phyloP scores from a whole-genome alignment of 129 eudicot genomes.

The Escallonia herrerae region DNA sequence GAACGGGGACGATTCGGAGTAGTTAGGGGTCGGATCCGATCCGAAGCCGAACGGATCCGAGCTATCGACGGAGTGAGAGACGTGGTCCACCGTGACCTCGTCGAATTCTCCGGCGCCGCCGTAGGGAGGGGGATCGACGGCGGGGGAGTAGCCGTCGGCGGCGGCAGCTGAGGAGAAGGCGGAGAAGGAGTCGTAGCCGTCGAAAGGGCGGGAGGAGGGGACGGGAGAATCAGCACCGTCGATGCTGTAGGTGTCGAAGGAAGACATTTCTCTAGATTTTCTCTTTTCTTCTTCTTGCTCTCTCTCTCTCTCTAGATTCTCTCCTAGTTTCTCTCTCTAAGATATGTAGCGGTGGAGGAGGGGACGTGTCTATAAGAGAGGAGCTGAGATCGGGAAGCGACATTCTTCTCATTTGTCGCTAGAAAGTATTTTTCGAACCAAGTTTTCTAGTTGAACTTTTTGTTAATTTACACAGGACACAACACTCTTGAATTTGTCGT shows the following conservation, averaged over 20 bases:
- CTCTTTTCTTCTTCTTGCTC: not conserved
- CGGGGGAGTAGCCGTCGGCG: not conserved
- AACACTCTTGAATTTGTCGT: too few relatives aligned
- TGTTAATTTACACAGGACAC: too few relatives aligned
- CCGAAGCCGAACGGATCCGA: slow-evolving; percentile 69
- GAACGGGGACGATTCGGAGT: slow-evolving; percentile 37
- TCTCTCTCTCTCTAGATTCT: slow-evolving; percentile 19
- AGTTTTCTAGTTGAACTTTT: too few relatives aligned
- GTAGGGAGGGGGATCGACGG: slow-evolving; percentile 12
- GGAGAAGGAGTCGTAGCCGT: slow-evolving; percentile 30
- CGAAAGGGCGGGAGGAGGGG: slow-evolving; percentile 31
- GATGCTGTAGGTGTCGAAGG: slow-evolving; percentile 68
- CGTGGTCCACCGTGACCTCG: slow-evolving; percentile 30
- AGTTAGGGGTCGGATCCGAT: slow-evolving; percentile 30
- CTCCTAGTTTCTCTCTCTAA: not conserved
- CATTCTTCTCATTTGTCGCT: too few relatives aligned
- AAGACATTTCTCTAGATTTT: slow-evolving; percentile 14
- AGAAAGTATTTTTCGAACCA: too few relatives aligned
- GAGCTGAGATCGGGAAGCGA: too few relatives aligned
- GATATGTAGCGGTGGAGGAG: too few relatives aligned
- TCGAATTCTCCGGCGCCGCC: slow-evolving; percentile 15
- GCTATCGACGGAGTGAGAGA: slow-evolving; percentile 36
- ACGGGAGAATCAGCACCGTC: slow-evolving; percentile 56
- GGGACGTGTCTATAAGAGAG: too few relatives aligned
- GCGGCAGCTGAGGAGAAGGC: slow-evolving; percentile 40